A percentile compares a stretch with the other conserved stretches of the same genome.
Conservation (phyloP, 805 yeast species). For the Clavispora fructus region DNA sequence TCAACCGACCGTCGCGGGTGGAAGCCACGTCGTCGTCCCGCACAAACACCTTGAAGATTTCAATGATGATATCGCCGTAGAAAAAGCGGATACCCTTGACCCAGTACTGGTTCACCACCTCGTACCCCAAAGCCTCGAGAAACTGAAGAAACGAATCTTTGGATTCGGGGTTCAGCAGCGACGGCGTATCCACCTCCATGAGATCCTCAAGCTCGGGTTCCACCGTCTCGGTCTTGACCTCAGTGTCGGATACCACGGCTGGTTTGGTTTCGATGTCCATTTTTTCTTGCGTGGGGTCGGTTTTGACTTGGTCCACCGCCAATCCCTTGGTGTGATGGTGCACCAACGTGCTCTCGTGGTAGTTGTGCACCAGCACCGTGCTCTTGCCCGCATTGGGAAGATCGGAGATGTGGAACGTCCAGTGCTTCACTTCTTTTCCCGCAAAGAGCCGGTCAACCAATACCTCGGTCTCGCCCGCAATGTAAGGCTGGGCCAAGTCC, state of each 20-base stretch:
- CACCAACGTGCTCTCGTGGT: conserved; percentile 54
- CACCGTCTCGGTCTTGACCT: not conserved
- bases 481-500: conserved; percentile 23
- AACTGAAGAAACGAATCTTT: conserved; percentile 37
- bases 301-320: not conserved
- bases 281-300: not conserved
- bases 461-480: conserved; percentile 15
- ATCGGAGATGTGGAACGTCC: conserved; percentile 66
- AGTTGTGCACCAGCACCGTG: conserved; percentile 57
- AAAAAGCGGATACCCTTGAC: conserved; percentile 57
- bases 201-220: not conserved
- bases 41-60: conserved; percentile 45
- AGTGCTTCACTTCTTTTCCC: conserved; percentile 27
- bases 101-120: conserved; percentile 57
- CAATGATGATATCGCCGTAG: conserved; percentile 56
- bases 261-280: not conserved
- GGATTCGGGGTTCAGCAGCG: not conserved
- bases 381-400: conserved; percentile 72
- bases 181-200: conserved; percentile 3
- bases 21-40: conserved; percentile 25
- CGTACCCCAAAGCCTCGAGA: conserved; percentile 67
- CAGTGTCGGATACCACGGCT: not conserved
- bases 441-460: conserved; percentile 28
- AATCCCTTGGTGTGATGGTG: conserved; percentile 40
- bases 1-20: conserved; percentile 20